These are phyloP conservation scores for Hypomyces perniciosus DNA, from an alignment of 2,329 filamentous ascomycete species.

Conservation along the genomic window DNA sequence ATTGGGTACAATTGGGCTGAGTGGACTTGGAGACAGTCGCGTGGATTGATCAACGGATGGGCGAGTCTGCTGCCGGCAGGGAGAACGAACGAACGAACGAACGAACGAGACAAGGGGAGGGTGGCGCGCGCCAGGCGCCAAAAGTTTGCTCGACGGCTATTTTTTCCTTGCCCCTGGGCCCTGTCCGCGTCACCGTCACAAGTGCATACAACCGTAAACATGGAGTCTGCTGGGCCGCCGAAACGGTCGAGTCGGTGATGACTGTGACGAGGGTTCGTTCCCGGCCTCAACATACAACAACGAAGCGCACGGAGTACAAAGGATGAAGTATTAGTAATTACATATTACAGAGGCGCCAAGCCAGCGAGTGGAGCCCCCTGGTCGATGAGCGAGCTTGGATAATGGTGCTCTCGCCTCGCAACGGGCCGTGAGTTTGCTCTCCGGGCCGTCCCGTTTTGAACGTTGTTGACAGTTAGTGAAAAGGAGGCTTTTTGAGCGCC, in stretches of 20 bases:
- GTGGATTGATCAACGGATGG: slow-evolving; percentile 3
- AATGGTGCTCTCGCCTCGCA: slow-evolving; percentile 11
- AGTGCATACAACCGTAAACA: slow-evolving; percentile 2
- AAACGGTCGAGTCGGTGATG: slow-evolving; percentile 1
- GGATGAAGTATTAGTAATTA: background rate
- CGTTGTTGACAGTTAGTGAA: background rate
- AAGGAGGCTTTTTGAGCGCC: background rate
- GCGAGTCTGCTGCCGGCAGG: background rate
- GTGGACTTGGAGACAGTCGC: background rate
- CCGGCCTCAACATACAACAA: background rate
- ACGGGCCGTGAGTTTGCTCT: slow-evolving; percentile 13
- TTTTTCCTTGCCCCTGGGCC: background rate
- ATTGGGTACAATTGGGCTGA: slow-evolving; percentile 16
- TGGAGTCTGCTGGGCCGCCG: slow-evolving; percentile 1
- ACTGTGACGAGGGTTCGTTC: background rate
- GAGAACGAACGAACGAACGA: background rate
- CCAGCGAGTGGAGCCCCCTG: slow-evolving; percentile 12
- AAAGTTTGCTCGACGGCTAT: background rate
- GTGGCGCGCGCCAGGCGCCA: slow-evolving; percentile 6
- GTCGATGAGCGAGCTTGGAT: background rate
- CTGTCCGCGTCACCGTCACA: slow-evolving; percentile 1
- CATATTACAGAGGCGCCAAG: slow-evolving; percentile 8
- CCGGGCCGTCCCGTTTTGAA: slow-evolving; percentile 12
- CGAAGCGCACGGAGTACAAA: background rate
- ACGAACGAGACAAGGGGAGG: background rate